Base-by-base conservation (phyloP, 2,329 filamentous ascomycete species). In the Penicillium olsonii region DNA sequence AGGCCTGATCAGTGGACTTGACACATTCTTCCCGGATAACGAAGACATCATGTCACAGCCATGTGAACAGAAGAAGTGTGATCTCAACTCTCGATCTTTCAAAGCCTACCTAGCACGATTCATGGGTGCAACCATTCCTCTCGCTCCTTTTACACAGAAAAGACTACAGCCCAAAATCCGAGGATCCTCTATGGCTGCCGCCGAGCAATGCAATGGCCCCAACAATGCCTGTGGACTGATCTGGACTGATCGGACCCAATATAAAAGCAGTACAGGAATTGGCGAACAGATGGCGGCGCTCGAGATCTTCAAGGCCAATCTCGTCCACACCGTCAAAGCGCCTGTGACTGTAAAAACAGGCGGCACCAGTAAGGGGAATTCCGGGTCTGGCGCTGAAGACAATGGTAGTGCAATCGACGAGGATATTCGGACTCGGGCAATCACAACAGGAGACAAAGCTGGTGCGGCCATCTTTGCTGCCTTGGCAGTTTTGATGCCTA, bases 231-330 rank as follows among this genome's bases (percentile, higher is more conserved):
- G 61, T 34, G 61, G 61, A 15, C 41, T 62, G 17, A 50, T 54
- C 27, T 66, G 77, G 38, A 74, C 78, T 45, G 71, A 76, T 48
- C 66, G 64, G 5, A 72, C 68, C 1, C 67, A 68, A 8, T 87
- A 79, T 68, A 84, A 87, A 63, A 81, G 82, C 19, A 75, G 74
- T 2, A 78, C 75, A 6, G 85, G 85, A 6, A 79, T 88, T 2
- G 86, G 86, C 5, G 84, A 88, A 66, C 84, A 88, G 68, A 88
- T 89, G 85, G 78, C 82, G 1, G 84, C 82, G 2, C 72, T 88
- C 65, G 83, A 87, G 61, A 76, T 87, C 9, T 78, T 87, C 6
- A 76, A 88, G 38, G 78, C 79, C 31, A 84, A 82, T 31, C 46
- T 70, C 22, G 61, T 74, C 24, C 72, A 74, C 26, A 67, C 65